phyloP scores from a whole-genome alignment of 2,329 filamentous ascomycete genomes.

The Helminthosporium solani region DNA sequence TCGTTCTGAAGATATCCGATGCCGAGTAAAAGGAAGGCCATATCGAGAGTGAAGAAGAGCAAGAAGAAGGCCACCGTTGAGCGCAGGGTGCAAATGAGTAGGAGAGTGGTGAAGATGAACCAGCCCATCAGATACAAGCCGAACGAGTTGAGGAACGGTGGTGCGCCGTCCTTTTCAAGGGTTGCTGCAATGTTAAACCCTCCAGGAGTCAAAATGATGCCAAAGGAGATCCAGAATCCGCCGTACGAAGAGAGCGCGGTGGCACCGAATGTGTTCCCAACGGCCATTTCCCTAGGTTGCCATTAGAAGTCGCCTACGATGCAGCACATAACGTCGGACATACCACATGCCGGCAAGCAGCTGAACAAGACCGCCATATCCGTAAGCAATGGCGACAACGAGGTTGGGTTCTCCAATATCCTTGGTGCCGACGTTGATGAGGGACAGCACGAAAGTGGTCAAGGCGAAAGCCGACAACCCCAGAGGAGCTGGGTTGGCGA shows the following conservation, averaged over 20 bases:
- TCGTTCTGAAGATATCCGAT: constrained; percentile 53
- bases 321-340: constrained; percentile 24
- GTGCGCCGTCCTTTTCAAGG: constrained; percentile 35
- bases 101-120: constrained; percentile 60
- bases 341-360: constrained; percentile 58
- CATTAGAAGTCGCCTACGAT: constrained; percentile 4
- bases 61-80: constrained; percentile 61
- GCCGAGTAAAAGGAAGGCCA: constrained; percentile 60
- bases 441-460: constrained; percentile 62
- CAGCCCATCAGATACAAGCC: constrained; percentile 61
- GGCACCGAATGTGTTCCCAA: constrained; percentile 64
- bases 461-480: constrained; percentile 65
- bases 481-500: constrained; percentile 62
- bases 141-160: constrained; percentile 54
- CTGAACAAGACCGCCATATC: constrained; percentile 54
- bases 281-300: constrained; percentile 50
- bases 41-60: constrained; percentile 59
- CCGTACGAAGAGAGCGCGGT: constrained; percentile 63
- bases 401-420: constrained; percentile 47
- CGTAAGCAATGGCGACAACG: constrained; percentile 52
- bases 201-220: constrained; percentile 58
- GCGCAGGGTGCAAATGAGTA: constrained; percentile 57
- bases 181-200: constrained; percentile 51
- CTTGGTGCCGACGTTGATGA: constrained; percentile 51
- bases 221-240: constrained; percentile 63